phyloP scores from a whole-genome alignment of 768 basidiomycete species.

The Symmetrospora coprosmae region DNA sequence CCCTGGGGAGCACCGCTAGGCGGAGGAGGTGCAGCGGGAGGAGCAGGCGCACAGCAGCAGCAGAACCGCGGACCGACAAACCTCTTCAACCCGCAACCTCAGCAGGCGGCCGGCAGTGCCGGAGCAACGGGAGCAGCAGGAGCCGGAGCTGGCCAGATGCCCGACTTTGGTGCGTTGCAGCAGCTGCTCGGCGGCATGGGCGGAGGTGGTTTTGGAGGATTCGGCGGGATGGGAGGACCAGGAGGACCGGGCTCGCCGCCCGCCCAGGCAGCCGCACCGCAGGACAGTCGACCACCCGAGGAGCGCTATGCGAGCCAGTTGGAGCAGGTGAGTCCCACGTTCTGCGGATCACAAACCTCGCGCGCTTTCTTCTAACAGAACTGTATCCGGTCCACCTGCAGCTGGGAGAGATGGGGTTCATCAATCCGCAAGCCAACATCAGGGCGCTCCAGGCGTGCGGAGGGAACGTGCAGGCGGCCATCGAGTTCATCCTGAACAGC shows the following conservation, averaged over 20 bases:
- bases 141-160: constrained; percentile 18
- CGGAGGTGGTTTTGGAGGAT: constrained; percentile 26
- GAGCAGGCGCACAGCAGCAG: constrained; percentile 7
- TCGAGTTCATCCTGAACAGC: constrained; percentile 88
- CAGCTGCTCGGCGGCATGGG: constrained; percentile 24
- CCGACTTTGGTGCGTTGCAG: constrained; percentile 18
- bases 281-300: constrained; percentile 64
- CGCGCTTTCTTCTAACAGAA: background rate
- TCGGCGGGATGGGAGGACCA: constrained; percentile 27
- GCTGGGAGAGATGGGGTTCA: constrained; percentile 74
- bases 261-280: constrained; percentile 43
- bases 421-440: constrained; percentile 54
- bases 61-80: constrained; percentile 14
- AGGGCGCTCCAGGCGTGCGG: constrained; percentile 77
- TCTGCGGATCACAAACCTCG: background rate
- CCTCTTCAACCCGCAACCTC: constrained; percentile 4
- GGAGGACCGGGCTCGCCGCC: constrained; percentile 36
- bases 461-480: constrained; percentile 56
- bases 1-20: background rate
- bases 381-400: constrained; percentile 46
- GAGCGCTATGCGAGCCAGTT: constrained; percentile 65
- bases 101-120: background rate
- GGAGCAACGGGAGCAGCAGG: background rate
- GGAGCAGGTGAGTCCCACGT: background rate
- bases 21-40: background rate